Evolutionary conservation across 805 yeast species (phyloP).

Genomic region (Metschnikowia cubensis): DNA sequence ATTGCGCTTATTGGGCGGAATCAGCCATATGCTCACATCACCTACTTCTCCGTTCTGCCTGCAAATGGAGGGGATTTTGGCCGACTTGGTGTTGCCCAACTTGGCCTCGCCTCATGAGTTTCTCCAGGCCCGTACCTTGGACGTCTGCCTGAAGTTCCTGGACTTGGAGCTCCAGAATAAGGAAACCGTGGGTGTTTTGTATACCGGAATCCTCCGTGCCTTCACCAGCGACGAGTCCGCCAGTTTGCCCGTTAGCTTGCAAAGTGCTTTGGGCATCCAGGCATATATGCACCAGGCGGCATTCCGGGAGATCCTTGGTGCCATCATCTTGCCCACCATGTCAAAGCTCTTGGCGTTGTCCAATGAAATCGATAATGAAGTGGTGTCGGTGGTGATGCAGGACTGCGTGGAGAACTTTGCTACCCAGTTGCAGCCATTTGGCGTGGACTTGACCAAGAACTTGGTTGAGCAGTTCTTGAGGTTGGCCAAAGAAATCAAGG

Average conservation of each 20-base stretch:
- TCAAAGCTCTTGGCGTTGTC: constrained; percentile 70
- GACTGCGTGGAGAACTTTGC: constrained; percentile 89
- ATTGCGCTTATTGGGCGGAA: constrained; percentile 70
- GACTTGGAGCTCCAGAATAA: constrained; percentile 47
- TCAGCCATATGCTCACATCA: constrained; percentile 54
- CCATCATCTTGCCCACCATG: constrained; percentile 76
- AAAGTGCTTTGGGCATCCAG: constrained; percentile 83
- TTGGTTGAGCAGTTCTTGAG: constrained; percentile 27
- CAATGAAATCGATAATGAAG: constrained; percentile 80
- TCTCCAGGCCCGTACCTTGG: constrained; percentile 71
- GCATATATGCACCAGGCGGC: constrained; percentile 61
- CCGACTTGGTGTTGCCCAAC: constrained; percentile 64
- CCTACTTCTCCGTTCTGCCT: constrained; percentile 53
- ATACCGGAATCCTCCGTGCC: constrained; percentile 32
- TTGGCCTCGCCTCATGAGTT: constrained; percentile 60
- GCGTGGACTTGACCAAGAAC: constrained; percentile 25
- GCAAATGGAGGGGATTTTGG: constrained; percentile 68
- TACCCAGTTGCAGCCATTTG: constrained; percentile 59
- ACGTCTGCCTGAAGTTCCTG: constrained; percentile 61
- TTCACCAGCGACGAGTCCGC: constrained; percentile 22
- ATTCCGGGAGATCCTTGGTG: constrained; percentile 64
- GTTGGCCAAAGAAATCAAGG: constrained; percentile 44
- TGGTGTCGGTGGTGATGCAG: constrained; percentile 87
- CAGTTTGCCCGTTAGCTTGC: constrained; percentile 71
- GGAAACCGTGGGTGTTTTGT: constrained; percentile 23